Evolutionary conservation across 305 asterid species (phyloP).

Genomic region (Solanum hybrid): DNA sequence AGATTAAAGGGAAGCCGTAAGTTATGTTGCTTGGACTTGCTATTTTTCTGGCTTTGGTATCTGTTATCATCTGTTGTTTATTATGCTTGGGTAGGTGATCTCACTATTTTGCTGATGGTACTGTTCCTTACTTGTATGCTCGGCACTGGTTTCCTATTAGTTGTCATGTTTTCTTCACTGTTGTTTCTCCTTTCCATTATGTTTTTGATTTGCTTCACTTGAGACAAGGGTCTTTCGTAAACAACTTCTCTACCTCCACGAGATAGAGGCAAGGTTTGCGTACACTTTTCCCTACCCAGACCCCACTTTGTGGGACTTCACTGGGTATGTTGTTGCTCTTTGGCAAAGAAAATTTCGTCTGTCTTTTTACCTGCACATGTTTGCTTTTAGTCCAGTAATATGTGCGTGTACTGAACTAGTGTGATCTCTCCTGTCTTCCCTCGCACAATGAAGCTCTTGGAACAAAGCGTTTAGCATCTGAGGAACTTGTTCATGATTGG

Average conservation of each 20-base stretch:
- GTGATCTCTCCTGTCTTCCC: not conserved
- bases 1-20: not conserved
- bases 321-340: not conserved
- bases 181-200: not conserved
- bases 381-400: slow-evolving; percentile 1
- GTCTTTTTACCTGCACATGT: not conserved
- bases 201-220: not conserved
- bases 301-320: not conserved
- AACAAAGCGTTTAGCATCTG: slow-evolving; percentile 80
- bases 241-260: not conserved
- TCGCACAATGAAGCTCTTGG: slow-evolving; percentile 61
- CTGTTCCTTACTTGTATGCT: not conserved
- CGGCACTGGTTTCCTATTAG: not conserved
- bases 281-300: not conserved
- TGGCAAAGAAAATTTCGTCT: not conserved
- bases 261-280: not conserved
- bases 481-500: slow-evolving; percentile 66
- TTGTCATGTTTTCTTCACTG: not conserved
- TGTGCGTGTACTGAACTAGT: not conserved
- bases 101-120: not conserved
- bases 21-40: not conserved
- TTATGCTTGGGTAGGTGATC: not conserved
- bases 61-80: not conserved
- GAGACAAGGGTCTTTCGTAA: not conserved
- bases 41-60: not conserved